Percentiles rank a stretch among this genome's conserved stretches.
phyloP scores from a whole-genome alignment of 73 alveolate genomes.

The Paramecium tetraurelia region DNA sequence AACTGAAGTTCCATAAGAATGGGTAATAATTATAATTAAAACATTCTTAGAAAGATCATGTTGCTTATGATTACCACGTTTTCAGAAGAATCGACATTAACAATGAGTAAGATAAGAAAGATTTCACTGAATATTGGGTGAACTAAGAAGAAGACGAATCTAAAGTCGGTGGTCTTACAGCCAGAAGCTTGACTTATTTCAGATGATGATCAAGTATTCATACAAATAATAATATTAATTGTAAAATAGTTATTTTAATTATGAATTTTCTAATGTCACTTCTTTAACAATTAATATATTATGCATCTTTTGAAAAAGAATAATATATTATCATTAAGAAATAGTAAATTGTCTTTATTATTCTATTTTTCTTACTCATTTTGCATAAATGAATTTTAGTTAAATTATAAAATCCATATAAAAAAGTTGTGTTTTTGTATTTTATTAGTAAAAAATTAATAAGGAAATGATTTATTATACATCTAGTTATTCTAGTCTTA shows the following conservation, averaged over 20 bases:
- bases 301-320: background rate
- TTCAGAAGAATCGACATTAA: background rate
- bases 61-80: background rate
- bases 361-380: too few relatives aligned
- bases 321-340: too few relatives aligned
- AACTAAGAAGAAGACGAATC: conserved; percentile 14
- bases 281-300: background rate
- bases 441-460: too few relatives aligned
- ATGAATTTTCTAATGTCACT: background rate
- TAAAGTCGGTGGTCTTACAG: background rate
- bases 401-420: too few relatives aligned
- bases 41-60: background rate
- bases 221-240: background rate
- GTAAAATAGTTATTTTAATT: background rate
- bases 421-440: too few relatives aligned
- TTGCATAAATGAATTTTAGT: too few relatives aligned
- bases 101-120: background rate
- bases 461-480: too few relatives aligned
- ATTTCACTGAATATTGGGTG: background rate
- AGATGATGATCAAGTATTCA: conserved; percentile 11
- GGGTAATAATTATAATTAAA: background rate
- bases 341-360: background rate
- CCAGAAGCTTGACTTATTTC: conserved; percentile 13
- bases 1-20: conserved; percentile 68
- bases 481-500: too few relatives aligned